Conservation (phyloP, 2,329 filamentous ascomycete species). For the Fonsecaea nubica region DNA sequence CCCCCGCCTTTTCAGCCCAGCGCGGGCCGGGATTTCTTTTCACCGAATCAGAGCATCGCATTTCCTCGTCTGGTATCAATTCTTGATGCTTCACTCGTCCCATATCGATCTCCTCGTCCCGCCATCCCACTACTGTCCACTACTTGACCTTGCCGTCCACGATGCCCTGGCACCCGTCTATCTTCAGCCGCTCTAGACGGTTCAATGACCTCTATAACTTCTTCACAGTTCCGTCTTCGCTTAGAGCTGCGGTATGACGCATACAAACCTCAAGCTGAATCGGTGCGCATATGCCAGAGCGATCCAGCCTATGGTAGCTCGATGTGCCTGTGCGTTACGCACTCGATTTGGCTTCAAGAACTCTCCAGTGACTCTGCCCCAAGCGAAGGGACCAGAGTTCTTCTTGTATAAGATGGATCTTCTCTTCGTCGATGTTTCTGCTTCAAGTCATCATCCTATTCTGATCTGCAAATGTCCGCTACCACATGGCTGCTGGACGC, state of each 20-base stretch:
- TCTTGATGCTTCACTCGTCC: slow-evolving; percentile 2
- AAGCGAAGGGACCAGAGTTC: background rate
- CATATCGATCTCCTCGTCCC: background rate
- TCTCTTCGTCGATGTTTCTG: background rate
- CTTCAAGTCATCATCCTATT: background rate
- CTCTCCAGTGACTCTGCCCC: background rate
- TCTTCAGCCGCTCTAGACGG: slow-evolving; percentile 10
- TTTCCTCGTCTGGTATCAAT: background rate
- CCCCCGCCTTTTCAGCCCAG: slow-evolving; percentile 12
- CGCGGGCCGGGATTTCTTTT: slow-evolving; percentile 18
- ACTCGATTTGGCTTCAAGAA: background rate
- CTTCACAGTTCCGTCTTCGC: background rate
- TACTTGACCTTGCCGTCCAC: background rate
- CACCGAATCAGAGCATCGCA: slow-evolving; percentile 10
- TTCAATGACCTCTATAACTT: background rate
- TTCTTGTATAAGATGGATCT: background rate
- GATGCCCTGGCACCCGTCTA: background rate
- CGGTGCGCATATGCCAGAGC: slow-evolving; percentile 1
- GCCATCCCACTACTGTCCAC: background rate
- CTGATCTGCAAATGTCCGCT: slow-evolving; percentile 10
- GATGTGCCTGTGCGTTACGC: background rate
- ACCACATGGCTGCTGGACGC: slow-evolving; percentile 11
- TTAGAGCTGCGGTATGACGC: slow-evolving; percentile 14
- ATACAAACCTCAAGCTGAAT: slow-evolving; percentile 1
- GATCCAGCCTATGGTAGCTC: slow-evolving; percentile 6